Base-by-base conservation (phyloP, 140 eudicot species). In the Stevia rebaudiana region DNA sequence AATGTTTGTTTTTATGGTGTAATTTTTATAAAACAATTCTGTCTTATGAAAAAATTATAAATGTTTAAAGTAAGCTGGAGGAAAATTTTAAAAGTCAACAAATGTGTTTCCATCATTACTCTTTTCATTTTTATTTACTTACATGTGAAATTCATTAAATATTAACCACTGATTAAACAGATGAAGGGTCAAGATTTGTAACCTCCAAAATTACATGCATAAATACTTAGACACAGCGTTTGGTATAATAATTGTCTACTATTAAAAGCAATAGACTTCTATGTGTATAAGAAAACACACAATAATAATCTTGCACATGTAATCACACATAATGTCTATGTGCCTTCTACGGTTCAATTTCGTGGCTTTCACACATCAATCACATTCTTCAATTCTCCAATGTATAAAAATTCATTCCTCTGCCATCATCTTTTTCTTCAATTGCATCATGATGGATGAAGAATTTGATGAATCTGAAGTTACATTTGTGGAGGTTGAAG, bases 391-490 rank as follows among this genome's bases (percentile, higher is more conserved):
- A 43, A 72, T 5, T 56, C 48, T 24, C 46, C 39, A 31, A 36
- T 54, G 48, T 33, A 55, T 61, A 71, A 25, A 65, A 65, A 54
- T 33, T 42, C 78, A 2, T 44, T 51, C 23, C 21, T 33, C 33
- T 15, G 5, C 59, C 64, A 73, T 55, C 31, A 8, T 31, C 64
- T 22, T 3, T 3, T 43, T 46, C 52, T 73, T 73, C 16, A n/a
- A 51, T 46, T 33, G 49, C 62, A 39, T 3, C 16, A 52, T 66
- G 43, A 81, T 72, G 84, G 78, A 49, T 1, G 95, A 87, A 70
- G 95, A 87, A 36, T 75, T 84, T 41, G 77, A 84, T 8, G 92
- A 87, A 70, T 84, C 86, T 0, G 92, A 84, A 69, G 82, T 30
- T 22, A 76, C 37, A 77, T 87, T 65, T 76, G 58, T 47, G 2